Conservation (phyloP, 805 yeast genomes). For the Barnettozyma sucrosica region DNA sequence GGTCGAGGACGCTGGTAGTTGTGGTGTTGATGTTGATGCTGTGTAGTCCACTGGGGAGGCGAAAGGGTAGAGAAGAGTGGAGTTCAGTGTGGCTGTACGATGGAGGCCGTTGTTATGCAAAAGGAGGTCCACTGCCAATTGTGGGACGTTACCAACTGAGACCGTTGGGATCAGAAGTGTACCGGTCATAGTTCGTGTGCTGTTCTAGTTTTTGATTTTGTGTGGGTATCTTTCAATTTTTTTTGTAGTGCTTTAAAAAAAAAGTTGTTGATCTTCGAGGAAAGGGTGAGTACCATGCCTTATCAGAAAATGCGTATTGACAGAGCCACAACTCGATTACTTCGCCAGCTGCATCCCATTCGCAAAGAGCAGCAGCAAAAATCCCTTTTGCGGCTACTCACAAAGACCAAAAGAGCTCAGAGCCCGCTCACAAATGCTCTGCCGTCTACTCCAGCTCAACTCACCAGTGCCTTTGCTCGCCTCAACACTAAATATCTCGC, state of each 20-base stretch:
- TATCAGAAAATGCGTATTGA: background rate
- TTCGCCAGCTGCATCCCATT: background rate
- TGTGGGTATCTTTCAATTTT: too few species aligned
- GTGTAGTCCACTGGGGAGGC: conserved; percentile 67
- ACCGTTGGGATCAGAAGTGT: conserved; percentile 55
- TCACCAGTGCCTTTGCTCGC: background rate
- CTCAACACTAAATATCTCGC: background rate
- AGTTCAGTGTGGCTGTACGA: conserved; percentile 53
- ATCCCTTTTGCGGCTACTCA: background rate
- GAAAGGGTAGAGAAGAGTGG: conserved; percentile 67
- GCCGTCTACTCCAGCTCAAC: background rate
- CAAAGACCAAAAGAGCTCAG: background rate
- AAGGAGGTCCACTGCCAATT: conserved; percentile 67
- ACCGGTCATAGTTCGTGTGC: background rate
- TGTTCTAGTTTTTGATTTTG: too few species aligned
- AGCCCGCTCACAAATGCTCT: background rate
- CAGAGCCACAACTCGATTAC: background rate
- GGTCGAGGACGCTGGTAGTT: conserved; percentile 37
- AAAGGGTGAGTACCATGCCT: background rate
- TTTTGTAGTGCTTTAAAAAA: too few species aligned
- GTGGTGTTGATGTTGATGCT: conserved; percentile 7
- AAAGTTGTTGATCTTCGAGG: background rate
- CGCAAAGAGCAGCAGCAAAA: background rate
- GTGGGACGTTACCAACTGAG: conserved; percentile 88
- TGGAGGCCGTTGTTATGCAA: conserved; percentile 54